Base-by-base conservation (phyloP, 148 eudicot genomes). In the Rhododendron williamsianum region DNA sequence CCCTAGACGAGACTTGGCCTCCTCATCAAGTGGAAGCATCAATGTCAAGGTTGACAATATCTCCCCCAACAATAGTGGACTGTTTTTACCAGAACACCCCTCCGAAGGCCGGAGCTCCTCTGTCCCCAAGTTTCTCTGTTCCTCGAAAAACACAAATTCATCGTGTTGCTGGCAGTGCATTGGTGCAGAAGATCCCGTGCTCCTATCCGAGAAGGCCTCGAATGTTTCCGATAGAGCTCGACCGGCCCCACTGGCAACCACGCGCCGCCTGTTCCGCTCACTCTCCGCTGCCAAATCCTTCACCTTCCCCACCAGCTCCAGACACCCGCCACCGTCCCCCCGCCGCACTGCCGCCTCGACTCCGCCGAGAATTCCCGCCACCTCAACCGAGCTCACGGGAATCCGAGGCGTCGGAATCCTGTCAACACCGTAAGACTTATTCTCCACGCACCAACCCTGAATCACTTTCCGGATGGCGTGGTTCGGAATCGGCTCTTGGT, bases 261-360 rank as follows among this genome's bases (percentile, higher is more conserved):
- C 69, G 82, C 92, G 88, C 74, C 86, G 86, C 85, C 84, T 90
- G 82, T 92, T 95, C 51, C 94, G 79, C 33, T 94, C 95, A 78
- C 94, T 94, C 65, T 94, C 98, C 46, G 85, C 91, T 11, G 85
- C 90, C 69, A 87, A 83, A 21, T n/a, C 80, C 60, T 81, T 84
- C 1, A 95, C 33, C 82, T 87, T 93, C 19, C 48, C 89, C 69
- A 91, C 95, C 38, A 90, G 25, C 46, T 86, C 90, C 36, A 19
- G 56, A 27, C 86, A 82, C 3, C 18, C 77, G 2, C 78, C 83
- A 0, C 23, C 85, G 30, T 83, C 87, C 2, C 65, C 67, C 16
- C 46, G 19, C 7, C 46, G 11, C 71, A 6, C 56, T 13, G 87
- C 82, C 21, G 46, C 46, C 1, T 76, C 85, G 16, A 94, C 21